Conservation (phyloP, 2,329 filamentous ascomycete species). For the Ilyonectria mors-panacis region DNA sequence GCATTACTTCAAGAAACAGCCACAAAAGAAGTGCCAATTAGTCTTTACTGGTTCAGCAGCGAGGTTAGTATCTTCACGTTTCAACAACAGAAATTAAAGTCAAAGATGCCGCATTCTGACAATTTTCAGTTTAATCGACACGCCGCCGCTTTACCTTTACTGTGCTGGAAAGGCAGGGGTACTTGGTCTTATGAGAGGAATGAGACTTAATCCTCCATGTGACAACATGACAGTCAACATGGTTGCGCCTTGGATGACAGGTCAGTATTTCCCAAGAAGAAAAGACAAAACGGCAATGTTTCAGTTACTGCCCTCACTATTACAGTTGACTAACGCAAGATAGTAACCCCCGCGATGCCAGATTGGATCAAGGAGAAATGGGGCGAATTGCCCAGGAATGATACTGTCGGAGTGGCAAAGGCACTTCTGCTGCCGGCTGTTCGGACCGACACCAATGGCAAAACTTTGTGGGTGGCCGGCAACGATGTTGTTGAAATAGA, state of each 20-base stretch:
- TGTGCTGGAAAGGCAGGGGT: not conserved
- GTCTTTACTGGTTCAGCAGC: conserved; percentile 4
- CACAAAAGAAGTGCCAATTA: not conserved
- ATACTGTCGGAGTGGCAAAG: conserved; percentile 2
- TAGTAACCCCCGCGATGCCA: conserved; percentile 2
- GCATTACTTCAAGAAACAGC: not conserved
- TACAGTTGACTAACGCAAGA: not conserved
- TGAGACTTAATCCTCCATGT: not conserved
- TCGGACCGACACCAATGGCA: not conserved
- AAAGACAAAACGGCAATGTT: not conserved
- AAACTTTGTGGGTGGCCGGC: not conserved
- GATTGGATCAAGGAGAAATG: conserved; percentile 9
- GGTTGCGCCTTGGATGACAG: conserved; percentile 7
- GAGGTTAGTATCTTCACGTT: not conserved
- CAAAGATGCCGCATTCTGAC: not conserved
- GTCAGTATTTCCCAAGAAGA: not conserved
- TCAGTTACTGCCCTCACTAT: not conserved
- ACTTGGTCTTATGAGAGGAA: conserved; percentile 5
- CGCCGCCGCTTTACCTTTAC: not conserved
- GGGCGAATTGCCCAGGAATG: conserved; percentile 1
- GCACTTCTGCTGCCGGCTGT: not conserved
- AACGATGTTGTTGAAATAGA: conserved; percentile 2
- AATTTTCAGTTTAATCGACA: not conserved
- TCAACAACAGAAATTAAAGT: not conserved
- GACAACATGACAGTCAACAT: conserved; percentile 2